Conservation (phyloP, 1,284 basidiomycete genomes). For the Trichosporon coremiiforme region DNA sequence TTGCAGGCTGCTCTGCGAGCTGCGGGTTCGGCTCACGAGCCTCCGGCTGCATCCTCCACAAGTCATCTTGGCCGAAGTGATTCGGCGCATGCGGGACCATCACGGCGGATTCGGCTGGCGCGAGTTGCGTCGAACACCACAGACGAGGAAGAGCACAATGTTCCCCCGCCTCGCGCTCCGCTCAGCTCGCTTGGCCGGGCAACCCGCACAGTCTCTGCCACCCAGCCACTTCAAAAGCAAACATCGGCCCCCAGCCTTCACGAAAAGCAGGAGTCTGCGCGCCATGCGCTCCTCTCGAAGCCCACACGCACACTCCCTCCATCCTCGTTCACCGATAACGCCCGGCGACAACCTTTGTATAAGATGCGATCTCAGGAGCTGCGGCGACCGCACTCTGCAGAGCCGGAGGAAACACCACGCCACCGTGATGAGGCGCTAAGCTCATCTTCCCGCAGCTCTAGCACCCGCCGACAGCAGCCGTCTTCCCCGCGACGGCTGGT, state of each 20-base stretch:
- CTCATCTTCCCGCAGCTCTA: neutral
- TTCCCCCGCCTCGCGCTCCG: neutral
- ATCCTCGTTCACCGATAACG: neutral
- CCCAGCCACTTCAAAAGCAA: conserved; percentile 5
- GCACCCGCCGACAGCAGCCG: neutral
- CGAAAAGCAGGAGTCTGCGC: neutral
- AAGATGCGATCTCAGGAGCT: neutral
- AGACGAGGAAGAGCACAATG: conserved; percentile 11
- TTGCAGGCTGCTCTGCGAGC: conserved; percentile 24
- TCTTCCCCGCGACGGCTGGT: neutral
- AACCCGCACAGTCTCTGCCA: neutral
- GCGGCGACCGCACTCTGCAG: neutral
- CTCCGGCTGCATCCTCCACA: neutral
- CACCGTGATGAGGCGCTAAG: neutral
- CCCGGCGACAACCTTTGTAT: neutral
- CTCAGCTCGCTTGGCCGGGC: neutral
- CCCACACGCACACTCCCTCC: neutral
- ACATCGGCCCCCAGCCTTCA: conserved; percentile 8
- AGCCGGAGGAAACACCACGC: neutral
- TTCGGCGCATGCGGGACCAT: neutral
- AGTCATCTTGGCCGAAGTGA: neutral
- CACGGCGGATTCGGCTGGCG: neutral
- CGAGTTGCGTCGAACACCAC: conserved; percentile 7
- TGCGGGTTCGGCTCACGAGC: neutral
- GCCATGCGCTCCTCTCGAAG: neutral